Base-by-base conservation (phyloP, 208 protist genomes). In the Trypanosoma caninum region DNA sequence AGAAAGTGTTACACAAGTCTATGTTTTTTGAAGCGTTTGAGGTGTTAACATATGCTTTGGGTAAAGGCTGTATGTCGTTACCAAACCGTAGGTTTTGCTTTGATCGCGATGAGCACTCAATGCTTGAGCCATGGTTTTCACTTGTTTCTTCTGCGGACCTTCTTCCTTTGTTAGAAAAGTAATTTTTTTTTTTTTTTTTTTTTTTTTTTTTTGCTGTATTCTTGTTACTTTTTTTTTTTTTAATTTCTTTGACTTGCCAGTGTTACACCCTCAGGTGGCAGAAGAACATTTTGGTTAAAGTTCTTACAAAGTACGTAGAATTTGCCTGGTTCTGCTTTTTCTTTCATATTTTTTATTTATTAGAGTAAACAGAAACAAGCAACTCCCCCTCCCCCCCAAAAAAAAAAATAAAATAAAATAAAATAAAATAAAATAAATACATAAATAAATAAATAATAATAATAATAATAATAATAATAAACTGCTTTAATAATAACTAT, bases 71-170 rank as follows among this genome's bases (percentile, higher is more conserved):
- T 5, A 62, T 31, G 0, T 42, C 9, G 20, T 23, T n/a, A n/a
- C n/a, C 3, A 22, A 54, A 58, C 16, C 25, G 37, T 30, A 45
- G 18, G 0, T 35, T 68, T 14, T 41, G 54, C 27, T 89, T 89
- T 65, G 68, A 71, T 47, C 68, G 75, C 33, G 54, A 82, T 41
- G 47, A 51, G 30, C 6, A 13, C 30, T 66, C 52, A 25, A 89
- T 89, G 82, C 66, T 47, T 9, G 59, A 59, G 8, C 78, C 78
- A 23, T 71, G 61, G 38, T 57, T 85, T 51, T 64, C 66, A 4
- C 65, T 76, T 35, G 59, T 54, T 16, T 18, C 44, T 18, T 13
- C 57, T 42, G 28, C 41, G 37, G 50, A 61, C 28, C 44, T 61
- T 10, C 63, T 37, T 1, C 10, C 41, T 16, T n/a, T n/a, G 18